A percentile compares a stretch with the other conserved stretches of the same genome.
Conservation (phyloP, 441 rosid species). For the Euphorbia corollata region DNA sequence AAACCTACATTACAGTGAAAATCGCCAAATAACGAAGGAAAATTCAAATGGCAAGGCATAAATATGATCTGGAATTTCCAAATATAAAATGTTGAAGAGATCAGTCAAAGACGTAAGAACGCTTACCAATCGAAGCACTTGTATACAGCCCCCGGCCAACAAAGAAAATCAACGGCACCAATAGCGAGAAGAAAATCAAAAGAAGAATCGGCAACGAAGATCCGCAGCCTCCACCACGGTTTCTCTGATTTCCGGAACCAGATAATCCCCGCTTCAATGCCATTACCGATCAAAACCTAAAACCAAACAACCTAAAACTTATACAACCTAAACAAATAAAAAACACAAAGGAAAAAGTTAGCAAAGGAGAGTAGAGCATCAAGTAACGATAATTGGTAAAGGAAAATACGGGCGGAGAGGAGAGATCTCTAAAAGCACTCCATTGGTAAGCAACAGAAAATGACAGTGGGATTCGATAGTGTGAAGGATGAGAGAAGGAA, state of each 20-base stretch:
- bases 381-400: background rate
- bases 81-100: background rate
- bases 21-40: background rate
- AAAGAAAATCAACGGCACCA: conserved; percentile 61
- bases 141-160: conserved; percentile 52
- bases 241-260: conserved; percentile 32
- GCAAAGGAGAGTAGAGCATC: background rate
- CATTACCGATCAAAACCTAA: conserved; percentile 42
- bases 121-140: conserved; percentile 43
- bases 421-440: conserved; percentile 26
- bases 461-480: background rate
- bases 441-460: conserved; percentile 14
- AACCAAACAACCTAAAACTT: conserved; percentile 8
- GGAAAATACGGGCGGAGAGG: background rate
- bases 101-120: background rate
- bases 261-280: conserved; percentile 64
- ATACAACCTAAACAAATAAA: background rate
- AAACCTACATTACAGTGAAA: conserved; percentile 3
- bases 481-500: background rate
- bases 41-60: background rate
- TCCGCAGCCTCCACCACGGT: conserved; percentile 42
- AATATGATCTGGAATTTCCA: background rate
- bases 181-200: conserved; percentile 46
- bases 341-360: background rate
- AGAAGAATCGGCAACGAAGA: conserved; percentile 45